Evolutionary conservation across 2,329 filamentous ascomycete genomes (phyloP), one percentile per base, ranked within the genome.

Genomic region (Curvularia sp.): DNA sequence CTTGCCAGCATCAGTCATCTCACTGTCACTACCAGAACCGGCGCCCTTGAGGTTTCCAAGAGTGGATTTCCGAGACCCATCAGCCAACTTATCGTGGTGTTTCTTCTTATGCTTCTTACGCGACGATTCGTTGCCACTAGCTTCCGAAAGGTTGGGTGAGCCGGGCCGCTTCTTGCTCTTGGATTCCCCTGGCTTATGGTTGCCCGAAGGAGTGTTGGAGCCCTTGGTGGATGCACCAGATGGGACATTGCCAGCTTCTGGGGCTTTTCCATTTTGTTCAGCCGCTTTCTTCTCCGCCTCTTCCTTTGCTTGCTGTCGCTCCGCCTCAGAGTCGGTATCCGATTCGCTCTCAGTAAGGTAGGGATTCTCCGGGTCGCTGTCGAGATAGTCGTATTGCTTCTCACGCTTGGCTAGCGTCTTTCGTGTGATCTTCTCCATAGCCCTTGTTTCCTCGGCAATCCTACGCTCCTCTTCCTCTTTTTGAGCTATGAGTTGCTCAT

Each of bases 91-190:
- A 24, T 65, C 66, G 53, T 44, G 43, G 41, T 71, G 72, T 43
- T 73, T 73, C 68, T 80, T 79, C 68, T 80, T 81, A 35, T 77
- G 74, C 57, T 69, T 70, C 80, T 91, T 92, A 65, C 90, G 89
- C 24, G 88, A 87, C 0, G 91, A 94, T 75, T 98, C 94, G 67
- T 93, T 96, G 53, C 92, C 94, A 74, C 92, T 96, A 9, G 92
- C 92, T 74, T 98, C 94, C 1, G 93, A 97, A 31, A 91, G 84
- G 64, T 93, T 90, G 3, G 93, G 92, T 15, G 93, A 97, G 18
- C 93, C 92, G 31, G 91, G 85, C 30, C 94, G 88, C 80, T 97
- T 97, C 52, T 94, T 85, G 69, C 85, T 85, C 55, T 67, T 70
- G 53, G 81, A 70, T 66, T 87, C 83, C 41, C 80, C 63, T 51